These are phyloP conservation scores for Carex myosuroides DNA, from an alignment of 176 grass and related monocot genomes.

Conservation along the genomic window DNA sequence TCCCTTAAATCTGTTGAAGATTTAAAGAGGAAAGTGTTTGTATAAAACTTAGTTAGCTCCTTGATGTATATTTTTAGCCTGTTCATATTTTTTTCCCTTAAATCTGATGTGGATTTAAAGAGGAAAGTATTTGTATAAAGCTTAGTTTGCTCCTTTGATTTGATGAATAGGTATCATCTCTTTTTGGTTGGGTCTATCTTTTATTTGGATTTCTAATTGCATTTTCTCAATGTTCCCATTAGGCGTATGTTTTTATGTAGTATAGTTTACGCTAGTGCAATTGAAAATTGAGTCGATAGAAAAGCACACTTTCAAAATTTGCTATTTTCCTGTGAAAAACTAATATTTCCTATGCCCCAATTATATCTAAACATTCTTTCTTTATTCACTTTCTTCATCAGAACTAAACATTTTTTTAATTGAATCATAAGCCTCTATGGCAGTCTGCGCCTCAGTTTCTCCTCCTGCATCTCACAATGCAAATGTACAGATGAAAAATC, in stretches of 20 bases:
- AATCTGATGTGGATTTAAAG: conserved; percentile 15
- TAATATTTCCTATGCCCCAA: too few species aligned
- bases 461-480: background rate
- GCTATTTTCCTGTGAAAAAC: too few species aligned
- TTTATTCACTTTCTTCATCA: too few species aligned
- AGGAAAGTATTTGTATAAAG: background rate
- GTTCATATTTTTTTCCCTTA: background rate
- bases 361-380: too few species aligned
- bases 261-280: background rate
- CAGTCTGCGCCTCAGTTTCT: background rate
- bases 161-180: background rate
- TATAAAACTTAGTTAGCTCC: background rate
- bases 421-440: too few species aligned
- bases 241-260: background rate
- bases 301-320: too few species aligned
- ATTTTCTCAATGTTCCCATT: background rate
- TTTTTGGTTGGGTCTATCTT: background rate
- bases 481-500: too few species aligned
- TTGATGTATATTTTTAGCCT: background rate
- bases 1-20: background rate
- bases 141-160: background rate
- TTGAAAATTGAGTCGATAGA: background rate
- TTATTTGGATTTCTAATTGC: background rate
- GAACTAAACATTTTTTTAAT: too few species aligned
- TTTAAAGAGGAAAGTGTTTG: conserved; percentile 10